phyloP scores from a whole-genome alignment of 1,284 basidiomycete genomes.

The Marasmius sp. region DNA sequence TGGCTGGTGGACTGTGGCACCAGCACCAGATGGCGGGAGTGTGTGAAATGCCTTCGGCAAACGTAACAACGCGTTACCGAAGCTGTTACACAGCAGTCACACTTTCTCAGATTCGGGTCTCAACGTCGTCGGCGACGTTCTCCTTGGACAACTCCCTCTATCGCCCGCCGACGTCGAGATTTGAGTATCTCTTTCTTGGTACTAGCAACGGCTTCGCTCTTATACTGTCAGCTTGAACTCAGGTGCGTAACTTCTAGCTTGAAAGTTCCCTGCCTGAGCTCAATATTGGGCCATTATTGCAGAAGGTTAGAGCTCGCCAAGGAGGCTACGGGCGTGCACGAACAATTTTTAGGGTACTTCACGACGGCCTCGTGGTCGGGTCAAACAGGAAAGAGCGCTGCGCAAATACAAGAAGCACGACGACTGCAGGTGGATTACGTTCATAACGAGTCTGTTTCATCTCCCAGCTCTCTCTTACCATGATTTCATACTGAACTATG shows the following conservation, averaged over 20 bases:
- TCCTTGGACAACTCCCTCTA: neutral
- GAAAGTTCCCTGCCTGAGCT: neutral
- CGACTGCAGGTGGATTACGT: neutral
- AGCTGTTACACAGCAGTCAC: neutral
- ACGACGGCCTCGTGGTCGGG: neutral
- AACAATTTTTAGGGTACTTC: neutral
- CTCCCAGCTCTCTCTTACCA: neutral
- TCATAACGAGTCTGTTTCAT: neutral
- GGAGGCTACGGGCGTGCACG: neutral
- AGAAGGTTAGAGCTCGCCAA: neutral
- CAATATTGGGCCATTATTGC: neutral
- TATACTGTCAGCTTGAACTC: neutral
- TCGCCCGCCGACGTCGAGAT: neutral
- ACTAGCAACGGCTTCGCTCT: neutral
- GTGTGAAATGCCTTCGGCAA: no score
- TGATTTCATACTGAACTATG: slow-evolving; percentile 1
- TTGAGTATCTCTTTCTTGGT: neutral
- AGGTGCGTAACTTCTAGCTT: neutral
- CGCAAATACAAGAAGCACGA: neutral
- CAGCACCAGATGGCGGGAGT: no score
- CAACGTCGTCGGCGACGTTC: neutral
- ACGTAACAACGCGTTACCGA: no score
- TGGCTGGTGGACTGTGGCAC: no score
- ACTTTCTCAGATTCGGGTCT: neutral
- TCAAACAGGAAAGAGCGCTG: neutral